phyloP scores from a whole-genome alignment of 352 stramenopile species.

The Phytophthora cactorum region DNA sequence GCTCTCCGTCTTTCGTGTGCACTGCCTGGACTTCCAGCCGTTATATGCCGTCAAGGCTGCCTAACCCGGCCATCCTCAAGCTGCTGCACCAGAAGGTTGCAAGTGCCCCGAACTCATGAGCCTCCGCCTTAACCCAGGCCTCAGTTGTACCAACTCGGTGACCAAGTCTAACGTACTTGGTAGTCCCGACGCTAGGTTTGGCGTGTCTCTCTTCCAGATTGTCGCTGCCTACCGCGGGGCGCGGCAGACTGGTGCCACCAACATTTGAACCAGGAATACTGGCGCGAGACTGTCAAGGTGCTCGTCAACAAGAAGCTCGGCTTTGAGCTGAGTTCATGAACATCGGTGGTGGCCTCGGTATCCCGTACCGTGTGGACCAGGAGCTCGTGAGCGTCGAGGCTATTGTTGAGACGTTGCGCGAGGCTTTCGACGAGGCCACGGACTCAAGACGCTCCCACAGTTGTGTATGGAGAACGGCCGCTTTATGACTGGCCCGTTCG shows the following conservation, averaged over 20 bases:
- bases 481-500: too few relatives aligned
- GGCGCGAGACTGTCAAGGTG: slow-evolving; percentile 86
- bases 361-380: slow-evolving; percentile 85
- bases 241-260: slow-evolving; percentile 80
- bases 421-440: too few relatives aligned
- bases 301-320: slow-evolving; percentile 82
- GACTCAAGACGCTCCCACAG: too few relatives aligned
- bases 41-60: slow-evolving; percentile 91
- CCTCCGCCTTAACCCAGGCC: slow-evolving; percentile 87
- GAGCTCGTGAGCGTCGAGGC: too few relatives aligned
- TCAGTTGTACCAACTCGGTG: too few relatives aligned
- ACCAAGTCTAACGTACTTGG: slow-evolving; percentile 91
- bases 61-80: slow-evolving; percentile 89
- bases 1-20: slow-evolving; percentile 66
- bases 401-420: too few relatives aligned
- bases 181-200: slow-evolving; percentile 90
- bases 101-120: slow-evolving; percentile 86
- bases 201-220: slow-evolving; percentile 82
- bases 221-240: slow-evolving; percentile 86
- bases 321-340: slow-evolving; percentile 94
- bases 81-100: slow-evolving; percentile 77
- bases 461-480: too few relatives aligned
- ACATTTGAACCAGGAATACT: slow-evolving; percentile 91
- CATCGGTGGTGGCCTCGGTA: slow-evolving; percentile 89
- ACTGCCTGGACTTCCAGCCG: slow-evolving; percentile 88